Evolutionary conservation across 2,329 filamentous ascomycete species (phyloP).

Genomic region (Cadophora malorum): DNA sequence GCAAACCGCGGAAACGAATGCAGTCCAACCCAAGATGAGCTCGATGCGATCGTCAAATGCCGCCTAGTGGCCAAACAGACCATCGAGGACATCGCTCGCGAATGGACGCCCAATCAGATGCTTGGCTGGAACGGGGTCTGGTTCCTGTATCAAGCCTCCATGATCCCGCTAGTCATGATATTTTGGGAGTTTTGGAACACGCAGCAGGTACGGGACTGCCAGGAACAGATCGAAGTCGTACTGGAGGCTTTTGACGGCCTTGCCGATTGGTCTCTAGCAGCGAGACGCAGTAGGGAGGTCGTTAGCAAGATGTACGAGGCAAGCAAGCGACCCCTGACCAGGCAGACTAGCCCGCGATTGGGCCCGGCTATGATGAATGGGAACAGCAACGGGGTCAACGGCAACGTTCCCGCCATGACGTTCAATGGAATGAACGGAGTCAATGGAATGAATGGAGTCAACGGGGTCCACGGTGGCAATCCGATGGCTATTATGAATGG

Average conservation of each 20-base stretch:
- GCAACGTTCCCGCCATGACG: constrained; percentile 14
- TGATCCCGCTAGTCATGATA: constrained; percentile 78
- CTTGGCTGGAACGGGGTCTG: constrained; percentile 82
- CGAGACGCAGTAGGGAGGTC: constrained; percentile 66
- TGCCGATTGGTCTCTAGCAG: constrained; percentile 69
- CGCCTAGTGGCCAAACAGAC: constrained; percentile 72
- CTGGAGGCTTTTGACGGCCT: constrained; percentile 67
- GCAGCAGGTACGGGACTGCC: constrained; percentile 51
- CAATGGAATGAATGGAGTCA: constrained; percentile 29
- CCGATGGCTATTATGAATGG: constrained; percentile 26
- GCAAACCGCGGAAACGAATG: constrained; percentile 47
- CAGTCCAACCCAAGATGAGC: constrained; percentile 61
- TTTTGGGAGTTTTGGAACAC: constrained; percentile 64
- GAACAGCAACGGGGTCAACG: constrained; percentile 16
- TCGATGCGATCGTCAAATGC: constrained; percentile 71
- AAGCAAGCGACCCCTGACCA: constrained; percentile 40
- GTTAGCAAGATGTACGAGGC: constrained; percentile 70
- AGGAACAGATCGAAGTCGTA: constrained; percentile 63
- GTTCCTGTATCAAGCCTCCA: constrained; percentile 81
- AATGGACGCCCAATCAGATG: constrained; percentile 77
- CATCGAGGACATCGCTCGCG: constrained; percentile 73
- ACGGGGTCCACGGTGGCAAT: constrained; percentile 25
- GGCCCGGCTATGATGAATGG: constrained; percentile 46
- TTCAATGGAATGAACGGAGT: constrained; percentile 25
- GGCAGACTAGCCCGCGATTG: constrained; percentile 44